Conservation (phyloP, 768 basidiomycete genomes). For the Coprinellus micaceus region DNA sequence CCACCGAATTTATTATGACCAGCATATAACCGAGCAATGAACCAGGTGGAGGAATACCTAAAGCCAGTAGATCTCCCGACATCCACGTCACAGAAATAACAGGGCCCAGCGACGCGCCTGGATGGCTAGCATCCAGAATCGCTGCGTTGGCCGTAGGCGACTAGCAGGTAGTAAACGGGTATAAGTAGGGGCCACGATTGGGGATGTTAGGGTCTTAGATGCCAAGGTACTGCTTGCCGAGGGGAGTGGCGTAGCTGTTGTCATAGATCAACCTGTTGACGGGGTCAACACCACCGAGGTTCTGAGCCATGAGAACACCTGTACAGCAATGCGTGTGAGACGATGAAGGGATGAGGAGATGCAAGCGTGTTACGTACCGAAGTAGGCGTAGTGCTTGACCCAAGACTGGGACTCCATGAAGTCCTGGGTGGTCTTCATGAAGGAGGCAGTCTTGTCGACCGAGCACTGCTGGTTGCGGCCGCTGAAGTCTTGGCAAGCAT, state of each 20-base stretch:
- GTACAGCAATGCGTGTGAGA: no score
- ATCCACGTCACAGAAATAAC: background rate
- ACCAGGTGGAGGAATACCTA: background rate
- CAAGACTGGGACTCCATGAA: constrained; percentile 45
- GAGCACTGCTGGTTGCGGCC: constrained; percentile 43
- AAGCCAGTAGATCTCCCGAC: constrained; percentile 5
- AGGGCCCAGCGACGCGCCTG: background rate
- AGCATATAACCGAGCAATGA: background rate
- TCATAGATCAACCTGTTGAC: constrained; percentile 48
- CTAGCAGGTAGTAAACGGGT: no score
- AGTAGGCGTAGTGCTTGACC: constrained; percentile 47
- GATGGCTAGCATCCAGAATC: background rate
- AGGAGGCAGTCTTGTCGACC: constrained; percentile 39
- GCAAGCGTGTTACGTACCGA: no score
- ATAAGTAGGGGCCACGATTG: no score
- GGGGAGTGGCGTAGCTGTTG: constrained; percentile 44
- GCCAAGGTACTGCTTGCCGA: constrained; percentile 50
- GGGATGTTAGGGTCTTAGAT: background rate
- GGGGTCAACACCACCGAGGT: constrained; percentile 54
- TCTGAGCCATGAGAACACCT: constrained; percentile 51
- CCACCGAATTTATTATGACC: no score
- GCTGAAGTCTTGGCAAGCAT: constrained; percentile 65
- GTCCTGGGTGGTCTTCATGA: constrained; percentile 40
- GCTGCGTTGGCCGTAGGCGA: background rate
- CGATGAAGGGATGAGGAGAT: no score